Evolutionary conservation across 305 asterid species (phyloP).

Genomic region (Fraxinus floribunda): DNA sequence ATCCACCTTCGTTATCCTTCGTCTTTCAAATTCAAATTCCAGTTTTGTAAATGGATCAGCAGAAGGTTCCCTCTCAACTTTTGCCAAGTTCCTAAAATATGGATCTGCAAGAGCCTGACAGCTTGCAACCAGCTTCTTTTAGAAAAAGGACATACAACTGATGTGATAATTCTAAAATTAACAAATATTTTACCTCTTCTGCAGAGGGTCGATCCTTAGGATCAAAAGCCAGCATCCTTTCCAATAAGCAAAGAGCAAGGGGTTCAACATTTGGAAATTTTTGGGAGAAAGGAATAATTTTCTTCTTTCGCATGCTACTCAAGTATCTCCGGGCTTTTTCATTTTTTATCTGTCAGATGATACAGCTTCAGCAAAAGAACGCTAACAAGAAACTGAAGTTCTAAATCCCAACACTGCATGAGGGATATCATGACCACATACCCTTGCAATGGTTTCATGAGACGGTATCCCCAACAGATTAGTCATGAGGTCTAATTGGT

Average conservation of each 20-base stretch:
- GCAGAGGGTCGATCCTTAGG: constrained; percentile 92
- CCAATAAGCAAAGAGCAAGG: constrained; percentile 79
- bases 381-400: constrained; percentile 6
- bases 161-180: not conserved
- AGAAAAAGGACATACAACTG: constrained; percentile 12
- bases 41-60: constrained; percentile 90
- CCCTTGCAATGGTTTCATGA: constrained; percentile 85
- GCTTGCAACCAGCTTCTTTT: constrained; percentile 28
- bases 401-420: not conserved
- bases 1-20: constrained; percentile 91
- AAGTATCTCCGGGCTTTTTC: constrained; percentile 96
- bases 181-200: constrained; percentile 58
- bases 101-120: constrained; percentile 96
- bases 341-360: constrained; percentile 71
- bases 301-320: constrained; percentile 91
- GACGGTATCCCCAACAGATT: constrained; percentile 87
- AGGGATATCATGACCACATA: constrained; percentile 26
- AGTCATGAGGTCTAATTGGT: constrained; percentile 92
- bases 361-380: constrained; percentile 23
- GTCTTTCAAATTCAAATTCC: constrained; percentile 95
- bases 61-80: constrained; percentile 96
- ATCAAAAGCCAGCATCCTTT: constrained; percentile 93
- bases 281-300: constrained; percentile 67
- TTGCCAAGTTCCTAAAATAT: constrained; percentile 86
- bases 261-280: constrained; percentile 87